Evolutionary conservation across 257 asterid genomes (phyloP).

Genomic region (Linderniella brevidens): DNA sequence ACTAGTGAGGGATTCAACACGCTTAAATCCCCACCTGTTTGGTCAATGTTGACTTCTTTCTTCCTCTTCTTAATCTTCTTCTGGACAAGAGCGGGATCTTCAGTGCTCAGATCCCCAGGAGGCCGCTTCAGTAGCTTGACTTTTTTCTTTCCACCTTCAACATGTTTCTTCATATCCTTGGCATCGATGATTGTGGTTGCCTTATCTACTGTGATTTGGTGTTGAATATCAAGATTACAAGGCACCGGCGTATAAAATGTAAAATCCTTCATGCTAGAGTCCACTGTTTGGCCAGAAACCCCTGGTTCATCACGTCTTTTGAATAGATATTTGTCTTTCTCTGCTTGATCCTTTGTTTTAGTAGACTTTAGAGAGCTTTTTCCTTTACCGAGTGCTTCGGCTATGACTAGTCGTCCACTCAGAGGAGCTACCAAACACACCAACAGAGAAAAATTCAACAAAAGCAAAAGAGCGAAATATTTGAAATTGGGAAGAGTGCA

Average conservation of each 20-base stretch:
- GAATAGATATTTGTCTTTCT: constrained; percentile 40
- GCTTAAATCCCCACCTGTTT: constrained; percentile 11
- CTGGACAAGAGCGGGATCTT: constrained; percentile 19
- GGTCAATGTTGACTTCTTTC: constrained; percentile 16
- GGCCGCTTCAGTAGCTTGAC: constrained; percentile 36
- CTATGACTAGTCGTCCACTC: constrained; percentile 35
- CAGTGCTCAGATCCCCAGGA: constrained; percentile 27
- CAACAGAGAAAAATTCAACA: background rate
- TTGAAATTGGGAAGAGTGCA: background rate
- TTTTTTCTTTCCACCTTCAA: constrained; percentile 30
- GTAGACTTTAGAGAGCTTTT: constrained; percentile 14
- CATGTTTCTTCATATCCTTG: constrained; percentile 18
- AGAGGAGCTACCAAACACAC: constrained; percentile 25
- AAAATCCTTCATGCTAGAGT: constrained; percentile 13
- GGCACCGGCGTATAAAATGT: constrained; percentile 18
- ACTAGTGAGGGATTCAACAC: constrained; percentile 16
- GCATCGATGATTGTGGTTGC: constrained; percentile 13
- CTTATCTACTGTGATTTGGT: constrained; percentile 20
- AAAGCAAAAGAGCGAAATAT: background rate
- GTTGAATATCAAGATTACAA: constrained; percentile 17
- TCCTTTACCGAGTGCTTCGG: constrained; percentile 31
- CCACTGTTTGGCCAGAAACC: constrained; percentile 12
- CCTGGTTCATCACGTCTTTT: constrained; percentile 56
- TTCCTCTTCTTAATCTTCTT: constrained; percentile 43
- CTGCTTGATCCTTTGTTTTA: constrained; percentile 27